Base-by-base conservation (phyloP, 306 rosid genomes). In the Citrullus colocynthis region DNA sequence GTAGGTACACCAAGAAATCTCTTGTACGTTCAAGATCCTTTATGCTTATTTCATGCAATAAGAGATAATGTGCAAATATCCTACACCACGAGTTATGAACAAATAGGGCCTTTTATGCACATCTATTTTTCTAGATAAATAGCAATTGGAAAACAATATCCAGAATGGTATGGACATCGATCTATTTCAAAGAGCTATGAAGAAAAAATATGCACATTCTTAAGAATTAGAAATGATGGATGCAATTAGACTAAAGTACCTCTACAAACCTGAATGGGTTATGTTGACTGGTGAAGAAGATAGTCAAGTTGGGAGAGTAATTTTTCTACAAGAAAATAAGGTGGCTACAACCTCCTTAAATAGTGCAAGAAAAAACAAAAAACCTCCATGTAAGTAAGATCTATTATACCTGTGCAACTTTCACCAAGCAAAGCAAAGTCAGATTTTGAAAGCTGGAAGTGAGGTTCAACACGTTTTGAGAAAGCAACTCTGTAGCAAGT, bases 391-490 rank as follows among this genome's bases (percentile, higher is more conserved):
- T 30, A 55, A 55, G 59, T 37, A 51, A 66, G 63, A 74, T 42
- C 42, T 41, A 17, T 5, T 5, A 36, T 24, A n/a, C 11, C 64
- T 49, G 42, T 32, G 15, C 54, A 45, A 73, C 82, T 80, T 79
- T 41, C 63, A 42, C 79, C 14, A 65, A 42, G 55, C 75, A 78
- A 82, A 82, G 86, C 77, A 66, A 82, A 59, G 86, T 73, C 86
- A 72, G 83, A 80, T 42, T 74, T 56, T 32, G 41, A 81, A 55
- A 74, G 67, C n/a, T 44, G 76, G 73, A 34, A 41, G 7, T 72
- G 82, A 42, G 62, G 18, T 80, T 85, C 63, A 78, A 80, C 82
- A 75, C 83, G 84, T 82, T 82, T 78, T 14, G 62, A 67, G 56
- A 78, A 18, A 52, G 21, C 65, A 74, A 41, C 58, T 80, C 71